A percentile compares a stretch with the other conserved stretches of the same genome.
Evolutionary conservation across 129 eudicot species (phyloP).

Genomic region (Flaveria brownii): DNA sequence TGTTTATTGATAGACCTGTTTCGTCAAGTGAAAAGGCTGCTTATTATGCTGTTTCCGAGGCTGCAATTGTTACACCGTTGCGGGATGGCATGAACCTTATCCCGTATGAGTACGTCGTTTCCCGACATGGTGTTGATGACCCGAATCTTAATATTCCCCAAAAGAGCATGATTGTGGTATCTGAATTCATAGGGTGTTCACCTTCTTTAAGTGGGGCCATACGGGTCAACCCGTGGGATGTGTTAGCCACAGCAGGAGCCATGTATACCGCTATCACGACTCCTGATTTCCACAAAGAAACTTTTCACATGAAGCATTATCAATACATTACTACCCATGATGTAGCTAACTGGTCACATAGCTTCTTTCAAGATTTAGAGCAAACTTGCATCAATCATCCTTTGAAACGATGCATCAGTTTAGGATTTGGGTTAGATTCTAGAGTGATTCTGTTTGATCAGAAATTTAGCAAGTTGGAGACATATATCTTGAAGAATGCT

Average conservation of each 20-base stretch:
- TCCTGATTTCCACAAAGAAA: constrained; percentile 37
- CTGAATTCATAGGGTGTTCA: constrained; percentile 52
- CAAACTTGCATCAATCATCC: constrained; percentile 43
- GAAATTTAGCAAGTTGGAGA: constrained; percentile 36
- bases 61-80: constrained; percentile 47
- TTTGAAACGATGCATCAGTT: constrained; percentile 35
- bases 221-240: constrained; percentile 55
- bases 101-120: constrained; percentile 52
- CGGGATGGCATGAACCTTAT: constrained; percentile 61
- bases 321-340: constrained; percentile 44
- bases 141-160: constrained; percentile 21
- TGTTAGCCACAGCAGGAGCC: constrained; percentile 42
- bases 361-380: constrained; percentile 49
- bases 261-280: constrained; percentile 34
- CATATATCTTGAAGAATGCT: constrained; percentile 27
- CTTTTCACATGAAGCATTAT: constrained; percentile 49
- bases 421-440: constrained; percentile 38
- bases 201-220: constrained; percentile 50
- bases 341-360: constrained; percentile 43
- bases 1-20: constrained; percentile 38
- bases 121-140: constrained; percentile 33
- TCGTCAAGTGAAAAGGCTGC: constrained; percentile 44
- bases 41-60: constrained; percentile 43
- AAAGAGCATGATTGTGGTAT: constrained; percentile 51
- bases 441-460: constrained; percentile 42